Percentiles rank a stretch among this genome's conserved stretches.
Conservation (phyloP, 352 stramenopile genomes). For the Globisporangium camurandrum region DNA sequence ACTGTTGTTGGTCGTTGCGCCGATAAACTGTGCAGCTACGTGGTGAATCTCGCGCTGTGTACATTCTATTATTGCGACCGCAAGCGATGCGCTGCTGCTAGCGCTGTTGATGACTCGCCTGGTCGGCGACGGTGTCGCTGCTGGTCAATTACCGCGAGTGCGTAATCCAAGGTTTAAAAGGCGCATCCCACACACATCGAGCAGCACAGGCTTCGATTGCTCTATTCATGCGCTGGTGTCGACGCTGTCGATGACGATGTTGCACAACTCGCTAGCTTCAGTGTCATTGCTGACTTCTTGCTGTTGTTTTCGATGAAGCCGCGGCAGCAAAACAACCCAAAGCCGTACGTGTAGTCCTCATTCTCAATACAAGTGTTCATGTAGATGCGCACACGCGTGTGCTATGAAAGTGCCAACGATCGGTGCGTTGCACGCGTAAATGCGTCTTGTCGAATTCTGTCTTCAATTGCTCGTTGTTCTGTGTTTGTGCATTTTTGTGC, state of each 20-base stretch:
- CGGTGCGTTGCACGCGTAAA: too few relatives aligned
- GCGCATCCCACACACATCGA: constrained; percentile 31
- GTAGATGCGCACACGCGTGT: too few relatives aligned
- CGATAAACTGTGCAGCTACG: constrained; percentile 45
- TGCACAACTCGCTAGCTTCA: too few relatives aligned
- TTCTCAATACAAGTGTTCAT: constrained; percentile 27
- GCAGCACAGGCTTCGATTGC: background rate
- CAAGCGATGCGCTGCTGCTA: constrained; percentile 1
- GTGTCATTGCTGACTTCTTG: too few relatives aligned
- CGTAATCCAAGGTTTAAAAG: constrained; percentile 42
- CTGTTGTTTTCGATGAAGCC: too few relatives aligned
- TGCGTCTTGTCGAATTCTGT: too few relatives aligned
- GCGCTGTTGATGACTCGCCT: constrained; percentile 4
- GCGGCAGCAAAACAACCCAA: constrained; percentile 55
- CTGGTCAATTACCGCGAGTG: constrained; percentile 32
- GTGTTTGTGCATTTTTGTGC: too few relatives aligned
- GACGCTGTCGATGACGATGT: background rate
- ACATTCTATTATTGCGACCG: background rate
- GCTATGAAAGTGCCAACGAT: too few relatives aligned
- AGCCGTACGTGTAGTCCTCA: constrained; percentile 66
- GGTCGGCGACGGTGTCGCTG: too few relatives aligned
- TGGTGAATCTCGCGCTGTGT: constrained; percentile 29
- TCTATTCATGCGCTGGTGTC: background rate
- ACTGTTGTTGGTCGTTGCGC: constrained; percentile 34
- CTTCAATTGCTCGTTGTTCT: too few relatives aligned